These are phyloP conservation scores for Neolentinus lepideus DNA, from an alignment of 1,284 basidiomycete genomes.

Conservation along the genomic window DNA sequence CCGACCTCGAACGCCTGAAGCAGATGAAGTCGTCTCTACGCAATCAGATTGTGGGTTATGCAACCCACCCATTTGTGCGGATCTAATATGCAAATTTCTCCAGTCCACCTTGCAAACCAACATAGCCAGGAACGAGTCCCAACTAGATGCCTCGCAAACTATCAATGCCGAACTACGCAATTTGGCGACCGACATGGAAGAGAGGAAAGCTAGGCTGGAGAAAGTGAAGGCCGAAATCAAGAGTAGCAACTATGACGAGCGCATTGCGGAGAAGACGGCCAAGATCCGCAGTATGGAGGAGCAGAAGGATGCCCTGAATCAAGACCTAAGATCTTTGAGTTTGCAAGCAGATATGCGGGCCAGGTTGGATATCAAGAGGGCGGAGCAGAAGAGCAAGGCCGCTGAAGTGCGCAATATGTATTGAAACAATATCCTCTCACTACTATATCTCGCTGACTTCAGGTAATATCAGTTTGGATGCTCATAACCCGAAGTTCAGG, in stretches of 20 bases:
- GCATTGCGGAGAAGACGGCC: constrained; percentile 51
- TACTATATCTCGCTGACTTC: constrained; percentile 3
- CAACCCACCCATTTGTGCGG: neutral
- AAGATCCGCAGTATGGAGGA: constrained; percentile 62
- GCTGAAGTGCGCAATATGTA: constrained; percentile 65
- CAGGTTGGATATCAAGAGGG: constrained; percentile 70
- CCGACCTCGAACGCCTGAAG: constrained; percentile 45
- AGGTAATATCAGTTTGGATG: constrained; percentile 43
- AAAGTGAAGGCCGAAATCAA: constrained; percentile 53
- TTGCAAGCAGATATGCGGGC: constrained; percentile 81
- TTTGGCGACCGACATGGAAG: constrained; percentile 59
- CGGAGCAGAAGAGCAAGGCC: constrained; percentile 59
- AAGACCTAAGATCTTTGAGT: constrained; percentile 71
- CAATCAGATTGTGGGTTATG: constrained; percentile 52
- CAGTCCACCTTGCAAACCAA: constrained; percentile 45
- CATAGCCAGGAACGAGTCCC: constrained; percentile 44
- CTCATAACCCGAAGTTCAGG: constrained; percentile 54
- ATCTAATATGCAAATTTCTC: constrained; percentile 3
- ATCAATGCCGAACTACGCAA: constrained; percentile 53
- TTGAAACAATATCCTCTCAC: constrained; percentile 18
- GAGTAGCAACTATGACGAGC: constrained; percentile 62
- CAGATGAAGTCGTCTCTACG: constrained; percentile 43
- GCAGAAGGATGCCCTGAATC: constrained; percentile 62
- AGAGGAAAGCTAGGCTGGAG: constrained; percentile 52
- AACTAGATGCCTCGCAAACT: constrained; percentile 49